Base-by-base conservation (phyloP, 768 basidiomycete species). In the Brasilioporus rufonigricans region DNA sequence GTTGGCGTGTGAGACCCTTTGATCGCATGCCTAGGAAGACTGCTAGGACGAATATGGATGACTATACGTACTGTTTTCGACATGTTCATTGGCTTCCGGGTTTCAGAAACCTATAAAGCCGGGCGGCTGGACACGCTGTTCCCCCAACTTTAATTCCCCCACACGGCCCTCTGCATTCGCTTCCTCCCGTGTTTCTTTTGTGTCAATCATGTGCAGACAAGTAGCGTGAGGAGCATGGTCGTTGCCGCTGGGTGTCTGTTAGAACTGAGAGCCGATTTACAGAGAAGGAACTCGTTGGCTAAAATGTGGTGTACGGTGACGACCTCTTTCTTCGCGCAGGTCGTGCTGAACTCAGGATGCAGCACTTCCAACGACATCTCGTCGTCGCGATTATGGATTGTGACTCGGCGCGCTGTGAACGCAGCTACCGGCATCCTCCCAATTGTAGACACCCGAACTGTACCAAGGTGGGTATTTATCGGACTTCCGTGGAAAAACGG, bases 351-450 rank as follows among this genome's bases (percentile, higher is more conserved):
- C 44, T 23, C 12, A 47, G 26, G 32, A 14, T 19, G 11, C 56
- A 91, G 89, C 89, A 91, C 67, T 91, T 90, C 66, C 89, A 90
- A 70, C 83, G 88, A 49, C 88, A 89, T 58, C 69, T 84, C 36
- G 79, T 91, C 55, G 74, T 84, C 47, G 88, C 86, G 48, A 87
- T 91, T 70, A 74, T 85, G 70, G 89, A 91, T 67, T 91, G 89
- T 73, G 82, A 83, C 66, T 83, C 81, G 11, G 63, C 65, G 33
- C 77, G 73, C 33, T 91, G 89, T 72, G 81, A 85, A 67, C 77
- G 78, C 60, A 89, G 86, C 63, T 77, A 78, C 52, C 74, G 72
- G 60, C 89, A 91, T 65, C 77, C 80, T 14, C 78, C 68, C 51
- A 69, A 67, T 44, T 90, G 89, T 67, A 78, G 76, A 52, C 74